Evolutionary conservation across 768 basidiomycete species (phyloP).

Genomic region (Russula vinacea): DNA sequence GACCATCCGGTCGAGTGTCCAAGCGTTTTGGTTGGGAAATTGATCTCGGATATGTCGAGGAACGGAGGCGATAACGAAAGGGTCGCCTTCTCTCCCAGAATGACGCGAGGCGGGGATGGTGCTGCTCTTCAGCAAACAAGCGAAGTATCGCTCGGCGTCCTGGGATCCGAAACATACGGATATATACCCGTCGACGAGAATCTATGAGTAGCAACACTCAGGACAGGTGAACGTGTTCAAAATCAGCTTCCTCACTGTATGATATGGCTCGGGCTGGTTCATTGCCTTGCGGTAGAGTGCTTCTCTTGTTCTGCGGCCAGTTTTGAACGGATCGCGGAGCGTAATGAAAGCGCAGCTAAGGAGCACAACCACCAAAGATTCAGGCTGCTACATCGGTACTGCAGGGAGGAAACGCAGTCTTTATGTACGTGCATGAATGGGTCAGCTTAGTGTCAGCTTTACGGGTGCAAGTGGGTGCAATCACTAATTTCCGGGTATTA

Average conservation of each 20-base stretch:
- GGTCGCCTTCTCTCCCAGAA: not conserved
- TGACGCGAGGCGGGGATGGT: not conserved
- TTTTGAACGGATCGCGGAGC: too few species aligned
- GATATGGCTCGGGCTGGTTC: not conserved
- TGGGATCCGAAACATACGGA: not conserved
- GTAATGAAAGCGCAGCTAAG: too few species aligned
- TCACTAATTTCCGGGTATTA: too few species aligned
- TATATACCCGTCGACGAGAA: slow-evolving; percentile 22
- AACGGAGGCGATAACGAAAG: not conserved
- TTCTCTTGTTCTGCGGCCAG: not conserved
- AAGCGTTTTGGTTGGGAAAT: not conserved
- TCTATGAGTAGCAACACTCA: not conserved
- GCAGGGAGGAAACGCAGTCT: too few species aligned
- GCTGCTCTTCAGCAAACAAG: not conserved
- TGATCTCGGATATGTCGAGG: not conserved
- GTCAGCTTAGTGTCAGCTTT: too few species aligned
- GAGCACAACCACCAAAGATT: too few species aligned
- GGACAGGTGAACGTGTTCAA: not conserved
- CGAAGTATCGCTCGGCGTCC: slow-evolving; percentile 1
- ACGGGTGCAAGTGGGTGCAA: too few species aligned
- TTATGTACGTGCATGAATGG: too few species aligned
- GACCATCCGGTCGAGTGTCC: slow-evolving; percentile 3
- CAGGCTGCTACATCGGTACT: too few species aligned
- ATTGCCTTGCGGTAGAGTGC: not conserved
- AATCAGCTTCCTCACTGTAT: not conserved